phyloP scores from a whole-genome alignment of 169 alveolate genomes.

The Cryptosporidium parvum region DNA sequence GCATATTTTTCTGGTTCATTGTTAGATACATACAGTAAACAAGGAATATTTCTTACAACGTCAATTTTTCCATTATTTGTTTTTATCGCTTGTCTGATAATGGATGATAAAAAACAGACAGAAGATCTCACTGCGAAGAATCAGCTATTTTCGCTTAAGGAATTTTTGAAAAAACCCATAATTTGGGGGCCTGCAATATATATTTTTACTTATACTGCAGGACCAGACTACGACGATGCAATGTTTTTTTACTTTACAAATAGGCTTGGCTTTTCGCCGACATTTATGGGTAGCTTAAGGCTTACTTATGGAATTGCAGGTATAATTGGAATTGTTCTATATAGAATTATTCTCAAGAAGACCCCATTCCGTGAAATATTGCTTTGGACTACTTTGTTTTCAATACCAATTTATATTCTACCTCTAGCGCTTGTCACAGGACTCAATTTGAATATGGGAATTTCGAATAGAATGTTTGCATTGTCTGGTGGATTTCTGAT shows the following conservation, averaged over 20 bases:
- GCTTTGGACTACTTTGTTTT: conserved; percentile 89
- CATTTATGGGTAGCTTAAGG: conserved; percentile 94
- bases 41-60: conserved; percentile 88
- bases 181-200: conserved; percentile 92
- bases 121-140: conserved; percentile 79
- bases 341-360: conserved; percentile 88
- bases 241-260: conserved; percentile 94
- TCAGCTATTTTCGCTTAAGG: conserved; percentile 84
- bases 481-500: conserved; percentile 91
- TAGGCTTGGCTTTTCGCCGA: conserved; percentile 91
- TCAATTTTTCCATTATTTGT: conserved; percentile 90
- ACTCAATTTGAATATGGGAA: conserved; percentile 86
- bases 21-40: conserved; percentile 88
- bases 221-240: conserved; percentile 93
- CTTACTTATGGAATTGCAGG: conserved; percentile 93
- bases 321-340: conserved; percentile 89
- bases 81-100: conserved; percentile 85
- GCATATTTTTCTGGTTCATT: conserved; percentile 94
- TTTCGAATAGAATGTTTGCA: conserved; percentile 91
- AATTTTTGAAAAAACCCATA: conserved; percentile 86
- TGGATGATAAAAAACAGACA: conserved; percentile 84
- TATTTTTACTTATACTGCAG: conserved; percentile 88
- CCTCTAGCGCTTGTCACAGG: conserved; percentile 90
- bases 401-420: conserved; percentile 84
- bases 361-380: conserved; percentile 89